Evolutionary conservation across 2,329 filamentous ascomycete genomes (phyloP).

Genomic region (Paracoccidioides brasiliensis): DNA sequence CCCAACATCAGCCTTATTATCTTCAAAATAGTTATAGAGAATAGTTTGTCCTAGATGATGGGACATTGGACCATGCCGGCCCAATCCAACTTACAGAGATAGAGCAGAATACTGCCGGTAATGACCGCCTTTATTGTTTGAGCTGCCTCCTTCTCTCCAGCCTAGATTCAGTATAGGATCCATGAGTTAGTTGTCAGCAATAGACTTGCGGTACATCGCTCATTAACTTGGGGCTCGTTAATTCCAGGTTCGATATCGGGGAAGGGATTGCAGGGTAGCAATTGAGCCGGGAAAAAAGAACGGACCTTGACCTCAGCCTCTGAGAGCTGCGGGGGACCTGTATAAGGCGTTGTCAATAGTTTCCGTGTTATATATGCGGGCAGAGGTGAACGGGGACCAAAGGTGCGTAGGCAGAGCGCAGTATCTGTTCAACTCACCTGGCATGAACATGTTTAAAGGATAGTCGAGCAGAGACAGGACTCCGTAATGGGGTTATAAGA

Average conservation of each 20-base stretch:
- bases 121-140: slow-evolving; percentile 43
- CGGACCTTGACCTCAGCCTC: slow-evolving; percentile 34
- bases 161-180: slow-evolving; percentile 15
- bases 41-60: not conserved
- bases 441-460: slow-evolving; percentile 13
- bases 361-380: not conserved
- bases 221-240: too few relatives aligned
- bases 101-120: slow-evolving; percentile 43
- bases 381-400: not conserved
- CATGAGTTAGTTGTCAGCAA: not conserved
- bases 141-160: slow-evolving; percentile 41
- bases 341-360: not conserved
- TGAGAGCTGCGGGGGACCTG: slow-evolving; percentile 33
- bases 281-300: not conserved
- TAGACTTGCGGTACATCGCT: not conserved
- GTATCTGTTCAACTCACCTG: slow-evolving; percentile 8
- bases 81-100: slow-evolving; percentile 42
- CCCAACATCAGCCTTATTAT: not conserved
- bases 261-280: not conserved
- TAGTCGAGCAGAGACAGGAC: not conserved
- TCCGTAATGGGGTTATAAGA: not conserved
- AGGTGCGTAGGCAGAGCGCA: not conserved
- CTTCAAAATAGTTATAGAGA: not conserved
- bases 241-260: not conserved
- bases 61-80: not conserved